Evolutionary conservation across 2,329 filamentous ascomycete genomes (phyloP), one percentile per base, ranked within the genome.

Genomic region (Geosmithia flava): DNA sequence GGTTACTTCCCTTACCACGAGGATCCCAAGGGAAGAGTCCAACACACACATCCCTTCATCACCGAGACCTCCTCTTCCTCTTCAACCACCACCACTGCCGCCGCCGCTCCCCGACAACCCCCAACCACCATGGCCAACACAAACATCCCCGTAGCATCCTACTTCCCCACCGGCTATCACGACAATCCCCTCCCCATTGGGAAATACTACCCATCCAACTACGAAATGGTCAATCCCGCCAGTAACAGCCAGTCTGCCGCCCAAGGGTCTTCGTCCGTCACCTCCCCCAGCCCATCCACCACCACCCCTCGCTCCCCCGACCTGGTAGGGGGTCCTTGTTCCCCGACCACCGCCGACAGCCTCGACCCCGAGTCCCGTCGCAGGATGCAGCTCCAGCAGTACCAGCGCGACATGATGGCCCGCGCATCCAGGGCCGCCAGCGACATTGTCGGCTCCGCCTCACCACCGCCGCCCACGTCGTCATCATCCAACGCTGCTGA

Each of bases 161-260:
- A 76, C 51, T 64, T 72, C 30, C 72, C 74, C 7, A 69, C 68
- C 23, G 74, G 73, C 2, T 63, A 70, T 39, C 68, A 72, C 46
- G 68, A 70, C 39, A 67, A 61, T 37, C 61, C 68, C 3, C 61
- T 78, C 30, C 74, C 77, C 0, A 66, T 79, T 62, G 78, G 78
- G 20, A 81, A 81, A 61, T 82, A 81, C 55, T 80, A 81, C 50
- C 78, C 78, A 1, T 72, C 75, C 23, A 81, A 81, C 60, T 81
- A 79, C 54, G 74, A 78, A 53, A 66, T 63, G 20, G 46, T 20
- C 37, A 23, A 48, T 5, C 23, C 23, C 8, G 8, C 23, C 8
- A 8, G 23, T n/a, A 48, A 52, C 29, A 19, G 42, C 10, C 33
- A 37, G 33, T 37, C 33, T 37, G 16, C 19, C 27, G 17, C 15